Evolutionary conservation across 2,329 filamentous ascomycete genomes (phyloP).

Genomic region (Pseudogymnoascus sp.): DNA sequence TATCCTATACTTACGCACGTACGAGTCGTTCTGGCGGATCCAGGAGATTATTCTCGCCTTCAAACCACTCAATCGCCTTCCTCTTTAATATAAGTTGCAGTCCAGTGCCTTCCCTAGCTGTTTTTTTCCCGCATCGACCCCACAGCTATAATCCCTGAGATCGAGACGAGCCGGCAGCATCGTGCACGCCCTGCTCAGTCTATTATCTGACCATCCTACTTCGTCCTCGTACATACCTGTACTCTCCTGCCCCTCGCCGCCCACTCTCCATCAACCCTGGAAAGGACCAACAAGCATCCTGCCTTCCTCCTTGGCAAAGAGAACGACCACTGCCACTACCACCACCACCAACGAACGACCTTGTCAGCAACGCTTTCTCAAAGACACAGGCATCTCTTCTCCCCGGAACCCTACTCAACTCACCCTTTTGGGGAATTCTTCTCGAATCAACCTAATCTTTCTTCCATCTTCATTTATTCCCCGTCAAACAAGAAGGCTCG

Average conservation of each 20-base stretch:
- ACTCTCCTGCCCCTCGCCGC: background rate
- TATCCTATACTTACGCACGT: background rate
- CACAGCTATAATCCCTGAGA: background rate
- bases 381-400: background rate
- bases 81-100: background rate
- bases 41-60: background rate
- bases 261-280: background rate
- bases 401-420: background rate
- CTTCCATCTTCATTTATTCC: background rate
- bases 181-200: background rate
- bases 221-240: conserved; percentile 1
- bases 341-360: background rate
- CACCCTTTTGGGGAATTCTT: background rate
- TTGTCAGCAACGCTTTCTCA: background rate
- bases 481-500: background rate
- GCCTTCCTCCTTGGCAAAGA: background rate
- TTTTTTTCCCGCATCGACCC: conserved; percentile 1
- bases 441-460: background rate
- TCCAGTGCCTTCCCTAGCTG: background rate
- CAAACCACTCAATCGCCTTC: background rate
- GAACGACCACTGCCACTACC: background rate
- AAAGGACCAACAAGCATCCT: background rate
- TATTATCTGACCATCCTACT: background rate
- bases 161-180: background rate
- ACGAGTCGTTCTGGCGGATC: background rate